Evolutionary conservation across 2,329 filamentous ascomycete species (phyloP).

Genomic region (Pestalotiopsis sp.): DNA sequence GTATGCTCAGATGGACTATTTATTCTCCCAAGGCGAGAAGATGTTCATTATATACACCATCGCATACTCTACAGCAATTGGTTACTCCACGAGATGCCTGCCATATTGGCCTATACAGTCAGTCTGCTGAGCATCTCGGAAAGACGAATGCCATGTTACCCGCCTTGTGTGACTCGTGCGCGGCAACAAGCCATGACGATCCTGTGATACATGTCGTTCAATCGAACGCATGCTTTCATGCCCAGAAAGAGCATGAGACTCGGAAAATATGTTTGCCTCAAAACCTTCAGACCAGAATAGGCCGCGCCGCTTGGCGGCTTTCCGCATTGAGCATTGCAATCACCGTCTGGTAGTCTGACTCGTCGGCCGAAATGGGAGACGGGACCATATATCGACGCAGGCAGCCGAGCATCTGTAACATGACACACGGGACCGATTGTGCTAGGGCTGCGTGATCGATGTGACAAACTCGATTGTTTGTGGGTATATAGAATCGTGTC

Average conservation of each 20-base stretch:
- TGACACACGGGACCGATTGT: neutral
- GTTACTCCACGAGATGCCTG: neutral
- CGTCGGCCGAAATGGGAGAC: neutral
- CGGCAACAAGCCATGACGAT: neutral
- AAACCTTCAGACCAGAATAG: neutral
- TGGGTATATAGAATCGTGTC: neutral
- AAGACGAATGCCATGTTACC: neutral
- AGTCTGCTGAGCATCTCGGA: neutral
- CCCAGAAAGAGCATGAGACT: neutral
- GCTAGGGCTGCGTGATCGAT: neutral
- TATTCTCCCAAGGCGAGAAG: too few species aligned
- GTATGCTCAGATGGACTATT: neutral
- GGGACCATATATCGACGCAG: neutral
- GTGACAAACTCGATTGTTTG: neutral
- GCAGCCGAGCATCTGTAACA: neutral
- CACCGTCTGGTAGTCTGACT: neutral
- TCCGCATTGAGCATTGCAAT: neutral
- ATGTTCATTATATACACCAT: too few species aligned
- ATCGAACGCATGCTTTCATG: neutral
- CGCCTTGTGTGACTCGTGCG: neutral
- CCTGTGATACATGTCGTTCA: neutral
- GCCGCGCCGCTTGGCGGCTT: neutral
- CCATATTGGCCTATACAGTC: neutral
- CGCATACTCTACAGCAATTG: neutral
- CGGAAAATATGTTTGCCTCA: neutral